These are phyloP conservation scores for Botrytis cinerea DNA, from an alignment of 2,329 filamentous ascomycete species.

Conservation along the genomic window DNA sequence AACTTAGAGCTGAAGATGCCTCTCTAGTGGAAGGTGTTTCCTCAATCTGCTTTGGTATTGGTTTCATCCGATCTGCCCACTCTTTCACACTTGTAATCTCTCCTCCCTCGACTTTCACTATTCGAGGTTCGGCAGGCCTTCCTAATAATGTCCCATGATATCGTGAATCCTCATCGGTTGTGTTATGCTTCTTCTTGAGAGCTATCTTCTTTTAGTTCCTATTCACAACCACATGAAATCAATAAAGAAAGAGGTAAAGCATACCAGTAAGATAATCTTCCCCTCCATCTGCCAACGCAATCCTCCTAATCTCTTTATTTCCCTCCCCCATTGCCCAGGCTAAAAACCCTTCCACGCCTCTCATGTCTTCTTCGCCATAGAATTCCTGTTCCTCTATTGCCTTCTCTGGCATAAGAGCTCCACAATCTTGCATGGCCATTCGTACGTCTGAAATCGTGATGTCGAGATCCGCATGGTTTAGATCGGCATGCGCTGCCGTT, in stretches of 20 bases:
- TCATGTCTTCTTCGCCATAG: slow-evolving; percentile 72
- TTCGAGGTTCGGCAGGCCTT: slow-evolving; percentile 67
- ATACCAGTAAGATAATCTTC: slow-evolving; percentile 70
- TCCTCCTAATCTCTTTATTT: slow-evolving; percentile 77
- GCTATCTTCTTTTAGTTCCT: slow-evolving; percentile 49
- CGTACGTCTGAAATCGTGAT: slow-evolving; percentile 76
- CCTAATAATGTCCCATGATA: slow-evolving; percentile 85
- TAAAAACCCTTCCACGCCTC: slow-evolving; percentile 76
- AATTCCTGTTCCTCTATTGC: slow-evolving; percentile 64
- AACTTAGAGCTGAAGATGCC: slow-evolving; percentile 41
- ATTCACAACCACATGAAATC: slow-evolving; percentile 7
- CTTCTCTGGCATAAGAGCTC: slow-evolving; percentile 70
- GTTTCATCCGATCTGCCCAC: slow-evolving; percentile 55
- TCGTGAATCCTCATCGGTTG: slow-evolving; percentile 81
- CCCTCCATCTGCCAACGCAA: slow-evolving; percentile 67
- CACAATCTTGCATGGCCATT: slow-evolving; percentile 80
- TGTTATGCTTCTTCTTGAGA: slow-evolving; percentile 90
- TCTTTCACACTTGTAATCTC: slow-evolving; percentile 65
- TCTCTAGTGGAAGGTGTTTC: slow-evolving; percentile 33
- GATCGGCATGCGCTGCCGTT: slow-evolving; percentile 68
- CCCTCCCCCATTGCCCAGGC: slow-evolving; percentile 74
- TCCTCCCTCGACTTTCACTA: slow-evolving; percentile 78
- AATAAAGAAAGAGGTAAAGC: not conserved
- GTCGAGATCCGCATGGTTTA: slow-evolving; percentile 62
- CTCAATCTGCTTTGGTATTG: slow-evolving; percentile 25